These are phyloP conservation scores for Aurifilum marmelostoma DNA, from an alignment of 2,329 filamentous ascomycete species.

Conservation along the genomic window DNA sequence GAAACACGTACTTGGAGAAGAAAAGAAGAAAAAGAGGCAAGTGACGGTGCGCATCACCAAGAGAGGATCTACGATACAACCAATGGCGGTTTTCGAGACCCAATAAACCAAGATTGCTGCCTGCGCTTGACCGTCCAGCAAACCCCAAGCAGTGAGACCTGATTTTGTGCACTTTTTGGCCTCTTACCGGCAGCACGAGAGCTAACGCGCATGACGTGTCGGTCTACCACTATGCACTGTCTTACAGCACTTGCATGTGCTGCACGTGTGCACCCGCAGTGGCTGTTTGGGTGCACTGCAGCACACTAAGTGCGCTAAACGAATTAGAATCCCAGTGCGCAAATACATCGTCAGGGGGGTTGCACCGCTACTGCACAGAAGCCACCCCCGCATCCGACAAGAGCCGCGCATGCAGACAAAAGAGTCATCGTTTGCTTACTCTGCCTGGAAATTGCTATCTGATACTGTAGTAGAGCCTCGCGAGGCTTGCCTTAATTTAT, in stretches of 20 bases:
- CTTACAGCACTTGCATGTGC: too few relatives aligned
- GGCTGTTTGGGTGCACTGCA: not conserved
- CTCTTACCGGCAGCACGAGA: not conserved
- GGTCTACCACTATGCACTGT: not conserved
- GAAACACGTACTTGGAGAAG: not conserved
- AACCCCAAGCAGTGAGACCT: not conserved
- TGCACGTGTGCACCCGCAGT: not conserved
- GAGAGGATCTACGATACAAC: not conserved
- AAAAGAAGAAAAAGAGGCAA: not conserved
- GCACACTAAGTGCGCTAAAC: not conserved
- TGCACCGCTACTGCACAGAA: not conserved
- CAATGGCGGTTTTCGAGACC: not conserved
- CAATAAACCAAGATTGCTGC: not conserved
- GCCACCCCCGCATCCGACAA: not conserved
- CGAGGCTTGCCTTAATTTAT: not conserved
- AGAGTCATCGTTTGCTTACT: too few relatives aligned
- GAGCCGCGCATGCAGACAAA: not conserved
- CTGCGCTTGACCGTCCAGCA: not conserved
- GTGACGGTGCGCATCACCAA: not conserved
- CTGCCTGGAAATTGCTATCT: not conserved
- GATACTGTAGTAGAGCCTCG: not conserved
- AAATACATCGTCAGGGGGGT: not conserved
- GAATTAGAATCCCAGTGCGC: not conserved
- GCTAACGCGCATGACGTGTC: not conserved
- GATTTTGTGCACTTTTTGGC: not conserved